These are phyloP conservation scores for Tetrapisispora namnaoensis DNA, from an alignment of 805 yeast genomes.

Conservation along the genomic window DNA sequence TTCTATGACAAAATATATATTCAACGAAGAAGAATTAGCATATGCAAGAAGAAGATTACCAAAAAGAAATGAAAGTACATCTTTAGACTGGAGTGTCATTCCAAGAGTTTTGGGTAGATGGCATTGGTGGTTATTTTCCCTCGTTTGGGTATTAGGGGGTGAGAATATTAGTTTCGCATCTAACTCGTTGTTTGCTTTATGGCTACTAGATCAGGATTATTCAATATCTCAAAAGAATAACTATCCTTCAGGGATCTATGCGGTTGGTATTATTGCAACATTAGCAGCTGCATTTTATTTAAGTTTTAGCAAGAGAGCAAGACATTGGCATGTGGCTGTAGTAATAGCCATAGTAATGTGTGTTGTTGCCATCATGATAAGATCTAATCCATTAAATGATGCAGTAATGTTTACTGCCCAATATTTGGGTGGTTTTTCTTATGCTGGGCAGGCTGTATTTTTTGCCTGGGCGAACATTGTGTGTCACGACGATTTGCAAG, in stretches of 20 bases:
- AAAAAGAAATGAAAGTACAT: constrained; percentile 30
- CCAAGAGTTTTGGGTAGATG: constrained; percentile 41
- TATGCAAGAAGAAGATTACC: constrained; percentile 37
- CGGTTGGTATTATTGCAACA: constrained; percentile 41
- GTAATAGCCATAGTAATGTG: constrained; percentile 36
- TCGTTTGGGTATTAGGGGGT: constrained; percentile 45
- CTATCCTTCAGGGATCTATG: constrained; percentile 46
- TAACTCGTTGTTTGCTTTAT: constrained; percentile 39
- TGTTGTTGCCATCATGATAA: constrained; percentile 39
- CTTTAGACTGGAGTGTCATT: constrained; percentile 32
- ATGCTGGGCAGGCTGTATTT: constrained; percentile 51
- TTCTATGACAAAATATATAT: constrained; percentile 28
- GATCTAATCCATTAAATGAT: constrained; percentile 33
- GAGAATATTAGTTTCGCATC: constrained; percentile 39
- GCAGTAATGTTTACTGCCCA: constrained; percentile 43
- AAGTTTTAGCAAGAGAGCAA: constrained; percentile 33
- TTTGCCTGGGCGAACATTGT: constrained; percentile 58
- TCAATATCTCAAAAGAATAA: constrained; percentile 39
- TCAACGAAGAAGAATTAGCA: constrained; percentile 33
- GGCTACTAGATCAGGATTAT: constrained; percentile 35
- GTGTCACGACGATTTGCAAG: constrained; percentile 49
- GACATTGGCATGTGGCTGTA: constrained; percentile 44
- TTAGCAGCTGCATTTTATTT: constrained; percentile 36
- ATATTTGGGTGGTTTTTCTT: constrained; percentile 43
- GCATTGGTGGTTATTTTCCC: constrained; percentile 48